Percentiles rank a stretch among this genome's conserved stretches.
These are phyloP conservation scores for Takashimella tepidaria DNA, from an alignment of 1,284 basidiomycete genomes.

Conservation along the genomic window DNA sequence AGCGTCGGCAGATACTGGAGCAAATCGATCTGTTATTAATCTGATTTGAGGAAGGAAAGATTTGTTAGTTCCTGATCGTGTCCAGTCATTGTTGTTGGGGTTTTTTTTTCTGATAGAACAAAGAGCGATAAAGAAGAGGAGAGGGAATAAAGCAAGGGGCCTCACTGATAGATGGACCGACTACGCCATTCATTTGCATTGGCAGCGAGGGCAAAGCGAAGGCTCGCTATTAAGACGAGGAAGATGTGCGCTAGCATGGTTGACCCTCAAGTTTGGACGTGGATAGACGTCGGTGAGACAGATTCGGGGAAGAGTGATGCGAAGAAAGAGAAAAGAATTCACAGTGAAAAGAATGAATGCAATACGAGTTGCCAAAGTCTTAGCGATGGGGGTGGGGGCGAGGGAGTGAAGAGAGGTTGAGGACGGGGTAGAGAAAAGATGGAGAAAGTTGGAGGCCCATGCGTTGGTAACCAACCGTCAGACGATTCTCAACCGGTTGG, in stretches of 20 bases:
- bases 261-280: background rate
- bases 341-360: too few species aligned
- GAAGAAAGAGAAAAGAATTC: too few species aligned
- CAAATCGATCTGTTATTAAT: slow-evolving; percentile 70
- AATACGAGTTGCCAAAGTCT: too few species aligned
- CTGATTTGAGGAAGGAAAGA: slow-evolving; percentile 40
- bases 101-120: slow-evolving; percentile 1
- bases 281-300: too few species aligned
- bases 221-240: background rate
- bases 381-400: background rate
- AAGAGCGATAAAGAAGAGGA: background rate
- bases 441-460: background rate
- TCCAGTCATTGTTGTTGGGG: background rate
- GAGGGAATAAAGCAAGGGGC: too few species aligned
- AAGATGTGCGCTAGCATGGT: background rate
- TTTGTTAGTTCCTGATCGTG: background rate
- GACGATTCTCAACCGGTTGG: too few species aligned
- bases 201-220: background rate
- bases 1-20: slow-evolving; percentile 55
- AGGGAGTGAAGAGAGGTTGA: background rate
- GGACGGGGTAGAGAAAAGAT: background rate
- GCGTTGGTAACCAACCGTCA: too few species aligned
- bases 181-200: background rate
- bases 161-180: background rate
- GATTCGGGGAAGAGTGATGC: too few species aligned